These are phyloP conservation scores for Clavulina sp. DNA, from an alignment of 768 basidiomycete genomes.

Conservation along the genomic window DNA sequence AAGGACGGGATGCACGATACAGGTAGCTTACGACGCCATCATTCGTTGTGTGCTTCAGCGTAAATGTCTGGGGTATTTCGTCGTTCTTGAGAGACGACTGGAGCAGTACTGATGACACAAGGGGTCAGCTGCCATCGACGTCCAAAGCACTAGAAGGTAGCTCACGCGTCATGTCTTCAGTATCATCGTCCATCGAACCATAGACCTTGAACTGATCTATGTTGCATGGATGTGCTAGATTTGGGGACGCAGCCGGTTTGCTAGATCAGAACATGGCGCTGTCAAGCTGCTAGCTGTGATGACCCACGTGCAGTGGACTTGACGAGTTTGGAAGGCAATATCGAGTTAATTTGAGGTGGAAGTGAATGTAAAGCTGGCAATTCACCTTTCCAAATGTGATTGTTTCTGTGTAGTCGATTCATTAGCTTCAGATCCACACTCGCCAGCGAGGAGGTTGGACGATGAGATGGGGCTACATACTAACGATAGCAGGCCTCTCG, in stretches of 20 bases:
- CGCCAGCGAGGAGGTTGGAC: background rate
- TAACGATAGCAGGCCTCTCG: slow-evolving; percentile 38
- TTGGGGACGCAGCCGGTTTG: slow-evolving; percentile 8
- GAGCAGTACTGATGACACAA: slow-evolving; percentile 35
- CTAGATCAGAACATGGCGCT: slow-evolving; percentile 17
- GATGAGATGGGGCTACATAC: slow-evolving; percentile 30
- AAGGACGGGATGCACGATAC: background rate
- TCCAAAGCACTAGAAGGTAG: background rate
- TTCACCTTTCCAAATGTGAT: slow-evolving; percentile 70
- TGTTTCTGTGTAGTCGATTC: slow-evolving; percentile 27
- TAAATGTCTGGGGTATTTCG: slow-evolving; percentile 41
- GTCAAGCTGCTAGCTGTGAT: slow-evolving; percentile 15
- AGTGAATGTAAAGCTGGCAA: slow-evolving; percentile 7
- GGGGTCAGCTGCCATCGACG: background rate
- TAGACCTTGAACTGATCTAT: slow-evolving; percentile 69
- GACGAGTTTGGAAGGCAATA: background rate
- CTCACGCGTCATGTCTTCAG: slow-evolving; percentile 37
- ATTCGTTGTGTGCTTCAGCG: slow-evolving; percentile 36
- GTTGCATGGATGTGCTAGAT: slow-evolving; percentile 61
- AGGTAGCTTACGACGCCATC: slow-evolving; percentile 20
- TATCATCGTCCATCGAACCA: slow-evolving; percentile 32
- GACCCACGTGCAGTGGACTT: background rate
- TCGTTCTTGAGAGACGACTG: slow-evolving; percentile 52
- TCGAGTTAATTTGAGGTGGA: slow-evolving; percentile 4
- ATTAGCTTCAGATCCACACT: slow-evolving; percentile 5